Conservation (phyloP, 345 rosid genomes). For the Eucalyptus cloeziana region DNA sequence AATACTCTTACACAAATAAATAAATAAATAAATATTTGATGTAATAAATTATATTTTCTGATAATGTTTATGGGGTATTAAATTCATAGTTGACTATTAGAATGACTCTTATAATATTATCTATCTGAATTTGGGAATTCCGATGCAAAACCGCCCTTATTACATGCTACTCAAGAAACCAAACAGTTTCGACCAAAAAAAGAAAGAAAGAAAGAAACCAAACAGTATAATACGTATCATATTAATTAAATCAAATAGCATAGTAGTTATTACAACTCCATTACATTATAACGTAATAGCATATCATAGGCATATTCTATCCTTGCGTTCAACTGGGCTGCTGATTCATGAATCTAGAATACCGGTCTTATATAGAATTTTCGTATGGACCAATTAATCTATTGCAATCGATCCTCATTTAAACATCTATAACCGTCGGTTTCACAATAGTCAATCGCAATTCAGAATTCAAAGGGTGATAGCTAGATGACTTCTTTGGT, state of each 20-base stretch:
- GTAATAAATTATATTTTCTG: not conserved
- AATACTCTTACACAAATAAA: not conserved
- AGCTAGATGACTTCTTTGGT: not conserved
- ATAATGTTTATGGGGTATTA: not conserved
- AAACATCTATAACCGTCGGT: not conserved
- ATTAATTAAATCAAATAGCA: not conserved
- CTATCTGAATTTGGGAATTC: not conserved
- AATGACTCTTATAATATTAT: not conserved
- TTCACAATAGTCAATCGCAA: not conserved
- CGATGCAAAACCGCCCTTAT: not conserved
- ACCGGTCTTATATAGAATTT: not conserved
- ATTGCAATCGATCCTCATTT: not conserved
- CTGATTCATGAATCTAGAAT: not conserved
- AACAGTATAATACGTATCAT: not conserved
- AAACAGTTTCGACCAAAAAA: not conserved
- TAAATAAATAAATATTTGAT: not conserved
- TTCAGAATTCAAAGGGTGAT: not conserved
- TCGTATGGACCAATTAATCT: not conserved
- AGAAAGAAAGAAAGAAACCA: not conserved
- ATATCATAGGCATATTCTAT: not conserved
- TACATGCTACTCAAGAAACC: not conserved
- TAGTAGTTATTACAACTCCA: not conserved
- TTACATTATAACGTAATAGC: not conserved
- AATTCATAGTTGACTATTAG: not conserved
- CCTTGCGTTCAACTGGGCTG: not conserved